Conservation (phyloP, 2,329 filamentous ascomycete genomes). For the Aspergillus ibericus region DNA sequence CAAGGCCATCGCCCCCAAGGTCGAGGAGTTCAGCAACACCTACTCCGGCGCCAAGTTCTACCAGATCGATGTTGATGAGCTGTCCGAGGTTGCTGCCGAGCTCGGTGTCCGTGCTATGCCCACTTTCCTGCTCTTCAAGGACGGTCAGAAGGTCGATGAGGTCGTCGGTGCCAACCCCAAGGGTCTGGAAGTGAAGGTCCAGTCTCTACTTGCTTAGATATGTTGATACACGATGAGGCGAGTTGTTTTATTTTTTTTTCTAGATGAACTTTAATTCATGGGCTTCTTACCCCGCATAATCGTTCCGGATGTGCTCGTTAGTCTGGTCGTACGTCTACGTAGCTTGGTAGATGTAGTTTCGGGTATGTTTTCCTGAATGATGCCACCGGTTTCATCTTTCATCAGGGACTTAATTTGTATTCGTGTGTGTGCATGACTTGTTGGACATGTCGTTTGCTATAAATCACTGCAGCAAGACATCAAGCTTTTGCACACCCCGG, state of each 20-base stretch:
- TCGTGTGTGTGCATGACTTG: too few relatives aligned
- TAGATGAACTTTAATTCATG: slow-evolving; percentile 1
- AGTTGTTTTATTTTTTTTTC: not conserved
- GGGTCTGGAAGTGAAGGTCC: slow-evolving; percentile 55
- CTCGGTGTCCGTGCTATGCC: slow-evolving; percentile 88
- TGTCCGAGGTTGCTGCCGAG: slow-evolving; percentile 72
- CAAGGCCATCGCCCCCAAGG: slow-evolving; percentile 79
- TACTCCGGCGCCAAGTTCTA: slow-evolving; percentile 69
- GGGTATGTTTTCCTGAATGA: not conserved
- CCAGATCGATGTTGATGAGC: slow-evolving; percentile 88
- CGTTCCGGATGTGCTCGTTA: not conserved
- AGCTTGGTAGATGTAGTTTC: not conserved
- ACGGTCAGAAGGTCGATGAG: slow-evolving; percentile 69
- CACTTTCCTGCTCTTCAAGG: slow-evolving; percentile 82
- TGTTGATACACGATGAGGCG: not conserved
- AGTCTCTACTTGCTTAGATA: slow-evolving; percentile 23
- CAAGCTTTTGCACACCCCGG: too few relatives aligned
- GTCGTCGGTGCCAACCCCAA: slow-evolving; percentile 79
- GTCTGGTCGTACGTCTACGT: too few relatives aligned
- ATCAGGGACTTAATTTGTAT: too few relatives aligned
- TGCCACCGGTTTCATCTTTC: not conserved
- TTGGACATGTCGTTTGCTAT: too few relatives aligned
- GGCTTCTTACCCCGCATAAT: not conserved
- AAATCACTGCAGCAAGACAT: too few relatives aligned
- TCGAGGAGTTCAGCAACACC: slow-evolving; percentile 63